phyloP scores from a whole-genome alignment of 108 stramenopile genomes.

The Epithemia pelagica region DNA sequence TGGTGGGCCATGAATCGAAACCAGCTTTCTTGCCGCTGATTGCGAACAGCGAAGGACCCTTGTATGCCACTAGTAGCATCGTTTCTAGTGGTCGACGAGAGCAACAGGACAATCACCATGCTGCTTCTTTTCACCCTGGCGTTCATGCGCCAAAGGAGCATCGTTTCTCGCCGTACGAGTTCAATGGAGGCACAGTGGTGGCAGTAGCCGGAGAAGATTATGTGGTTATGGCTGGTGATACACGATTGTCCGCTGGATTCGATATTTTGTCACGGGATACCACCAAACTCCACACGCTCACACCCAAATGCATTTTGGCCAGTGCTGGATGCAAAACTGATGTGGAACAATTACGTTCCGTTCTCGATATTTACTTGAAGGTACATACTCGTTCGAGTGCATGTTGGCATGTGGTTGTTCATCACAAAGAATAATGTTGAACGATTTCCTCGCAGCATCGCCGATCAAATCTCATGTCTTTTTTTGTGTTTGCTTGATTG shows the following conservation, averaged over 20 bases:
- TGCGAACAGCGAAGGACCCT: neutral
- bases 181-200: slow-evolving; percentile 88
- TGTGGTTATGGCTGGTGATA: slow-evolving; percentile 95
- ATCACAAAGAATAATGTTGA: neutral
- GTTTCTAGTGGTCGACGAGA: neutral
- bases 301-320: slow-evolving; percentile 81
- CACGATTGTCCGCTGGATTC: slow-evolving; percentile 88
- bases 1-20: neutral
- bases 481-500: neutral
- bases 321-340: slow-evolving; percentile 96
- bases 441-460: neutral
- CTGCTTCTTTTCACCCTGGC: neutral
- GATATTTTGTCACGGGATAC: slow-evolving; percentile 87
- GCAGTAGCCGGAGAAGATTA: slow-evolving; percentile 90
- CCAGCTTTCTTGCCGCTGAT: neutral
- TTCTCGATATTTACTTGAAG: slow-evolving; percentile 86
- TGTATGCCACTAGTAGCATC: neutral
- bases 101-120: neutral
- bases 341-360: slow-evolving; percentile 86
- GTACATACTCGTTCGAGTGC: slow-evolving; percentile 7
- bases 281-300: slow-evolving; percentile 76
- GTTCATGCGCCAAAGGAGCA: slow-evolving; percentile 29
- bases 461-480: neutral
- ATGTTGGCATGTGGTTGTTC: neutral
- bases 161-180: slow-evolving; percentile 86